Conservation (phyloP, 2,329 filamentous ascomycete species). For the Bipolaris cookei region DNA sequence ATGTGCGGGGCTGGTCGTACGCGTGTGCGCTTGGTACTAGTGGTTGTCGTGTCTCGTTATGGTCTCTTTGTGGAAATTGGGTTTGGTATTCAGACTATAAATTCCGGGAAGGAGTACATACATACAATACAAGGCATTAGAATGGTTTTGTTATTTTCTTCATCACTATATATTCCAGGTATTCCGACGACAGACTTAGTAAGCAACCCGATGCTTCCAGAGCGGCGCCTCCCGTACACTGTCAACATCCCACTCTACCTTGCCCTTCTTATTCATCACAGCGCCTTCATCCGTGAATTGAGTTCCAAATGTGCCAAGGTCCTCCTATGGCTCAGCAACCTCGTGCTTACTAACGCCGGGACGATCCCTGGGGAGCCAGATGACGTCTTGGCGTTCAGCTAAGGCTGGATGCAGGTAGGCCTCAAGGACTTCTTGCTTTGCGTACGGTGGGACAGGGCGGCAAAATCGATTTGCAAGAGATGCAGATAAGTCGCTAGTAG, state of each 20-base stretch:
- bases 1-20: neutral
- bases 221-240: constrained; percentile 11
- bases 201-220: constrained; percentile 8
- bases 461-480: constrained; percentile 16
- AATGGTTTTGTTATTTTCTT: no score
- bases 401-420: constrained; percentile 24
- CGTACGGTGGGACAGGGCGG: constrained; percentile 15
- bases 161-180: no score
- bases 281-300: constrained; percentile 54
- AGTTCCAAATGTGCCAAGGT: constrained; percentile 40
- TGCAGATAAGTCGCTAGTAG: constrained; percentile 17
- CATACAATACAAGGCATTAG: no score
- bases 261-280: constrained; percentile 54
- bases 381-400: constrained; percentile 14
- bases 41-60: neutral
- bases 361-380: constrained; percentile 40
- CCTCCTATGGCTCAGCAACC: constrained; percentile 48
- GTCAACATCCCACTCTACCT: constrained; percentile 48
- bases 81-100: neutral
- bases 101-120: neutral
- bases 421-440: constrained; percentile 19
- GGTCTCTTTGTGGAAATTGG: neutral
- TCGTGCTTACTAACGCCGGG: constrained; percentile 53
- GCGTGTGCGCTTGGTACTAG: neutral
- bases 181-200: no score